Evolutionary conservation across 2,329 filamentous ascomycete genomes (phyloP).

Genomic region (Triangularia setosa): DNA sequence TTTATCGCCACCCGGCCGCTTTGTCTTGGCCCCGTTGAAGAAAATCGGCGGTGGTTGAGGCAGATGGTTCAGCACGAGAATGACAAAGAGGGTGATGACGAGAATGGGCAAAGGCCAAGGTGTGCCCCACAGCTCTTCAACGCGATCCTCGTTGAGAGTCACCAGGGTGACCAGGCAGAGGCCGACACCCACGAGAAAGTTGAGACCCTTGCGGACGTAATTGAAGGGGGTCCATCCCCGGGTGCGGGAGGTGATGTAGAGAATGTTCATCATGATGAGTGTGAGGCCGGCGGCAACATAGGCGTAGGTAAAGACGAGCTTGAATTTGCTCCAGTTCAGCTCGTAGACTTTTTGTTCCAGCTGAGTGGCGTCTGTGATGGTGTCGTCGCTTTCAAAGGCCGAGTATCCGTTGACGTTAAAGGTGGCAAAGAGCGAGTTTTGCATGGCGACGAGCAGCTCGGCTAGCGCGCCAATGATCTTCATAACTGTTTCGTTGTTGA

Average conservation of each 20-base stretch:
- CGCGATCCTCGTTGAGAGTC: conserved; percentile 7
- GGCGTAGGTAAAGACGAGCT: conserved; percentile 22
- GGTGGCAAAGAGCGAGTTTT: conserved; percentile 24
- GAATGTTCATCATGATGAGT: conserved; percentile 26
- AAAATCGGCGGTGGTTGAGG: conserved; percentile 22
- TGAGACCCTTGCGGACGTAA: conserved; percentile 22
- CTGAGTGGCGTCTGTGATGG: not conserved
- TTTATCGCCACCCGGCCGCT: not conserved
- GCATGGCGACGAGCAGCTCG: conserved; percentile 1
- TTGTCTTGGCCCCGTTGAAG: conserved; percentile 7
- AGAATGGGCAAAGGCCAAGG: conserved; percentile 29
- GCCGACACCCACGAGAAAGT: conserved; percentile 23
- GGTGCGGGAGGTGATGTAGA: conserved; percentile 21
- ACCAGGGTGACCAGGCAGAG: conserved; percentile 25
- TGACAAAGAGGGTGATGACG: conserved; percentile 25
- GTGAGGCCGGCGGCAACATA: conserved; percentile 23
- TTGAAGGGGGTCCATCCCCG: conserved; percentile 19
- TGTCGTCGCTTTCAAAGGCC: not conserved
- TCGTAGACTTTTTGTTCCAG: conserved; percentile 12
- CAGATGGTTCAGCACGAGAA: conserved; percentile 25
- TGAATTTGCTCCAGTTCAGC: conserved; percentile 9
- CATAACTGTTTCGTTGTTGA: not conserved
- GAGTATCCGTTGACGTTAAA: conserved; percentile 23
- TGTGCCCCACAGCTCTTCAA: conserved; percentile 9
- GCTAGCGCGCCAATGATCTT: conserved; percentile 3